These are phyloP conservation scores for Yamadazyma siamensis DNA, from an alignment of 1,139 yeast genomes.

Conservation along the genomic window DNA sequence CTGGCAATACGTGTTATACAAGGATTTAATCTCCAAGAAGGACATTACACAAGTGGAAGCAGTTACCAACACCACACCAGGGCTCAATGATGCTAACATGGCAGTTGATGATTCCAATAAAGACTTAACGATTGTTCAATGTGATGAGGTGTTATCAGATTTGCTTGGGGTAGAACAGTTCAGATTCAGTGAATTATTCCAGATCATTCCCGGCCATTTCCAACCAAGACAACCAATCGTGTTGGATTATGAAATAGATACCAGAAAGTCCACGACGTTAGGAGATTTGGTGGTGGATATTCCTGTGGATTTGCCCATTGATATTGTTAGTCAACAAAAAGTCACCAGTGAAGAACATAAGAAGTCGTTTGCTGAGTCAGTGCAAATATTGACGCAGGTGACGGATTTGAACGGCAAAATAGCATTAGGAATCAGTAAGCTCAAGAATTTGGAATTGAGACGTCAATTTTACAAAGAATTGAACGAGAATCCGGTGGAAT, in stretches of 20 bases:
- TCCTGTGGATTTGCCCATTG: slow-evolving; percentile 55
- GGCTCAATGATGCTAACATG: slow-evolving; percentile 12
- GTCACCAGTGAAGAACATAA: slow-evolving; percentile 40
- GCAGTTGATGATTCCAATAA: slow-evolving; percentile 22
- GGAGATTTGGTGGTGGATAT: slow-evolving; percentile 82
- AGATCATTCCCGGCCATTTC: slow-evolving; percentile 54
- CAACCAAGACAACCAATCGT: slow-evolving; percentile 79
- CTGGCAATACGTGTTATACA: slow-evolving; percentile 85
- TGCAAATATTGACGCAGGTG: slow-evolving; percentile 47
- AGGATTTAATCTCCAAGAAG: slow-evolving; percentile 54
- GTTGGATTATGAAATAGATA: slow-evolving; percentile 70
- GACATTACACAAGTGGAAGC: slow-evolving; percentile 38
- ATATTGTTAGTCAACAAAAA: slow-evolving; percentile 36
- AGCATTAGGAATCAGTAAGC: slow-evolving; percentile 58
- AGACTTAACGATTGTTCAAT: slow-evolving; percentile 49
- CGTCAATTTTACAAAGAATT: slow-evolving; percentile 66
- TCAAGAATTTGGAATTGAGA: slow-evolving; percentile 53
- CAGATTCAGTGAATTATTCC: slow-evolving; percentile 73
- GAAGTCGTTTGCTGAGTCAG: slow-evolving; percentile 34
- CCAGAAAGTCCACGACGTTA: slow-evolving; percentile 71
- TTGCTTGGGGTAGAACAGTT: slow-evolving; percentile 53
- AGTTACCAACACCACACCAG: slow-evolving; percentile 23
- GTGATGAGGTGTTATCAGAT: slow-evolving; percentile 63
- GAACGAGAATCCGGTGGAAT: slow-evolving; percentile 72
- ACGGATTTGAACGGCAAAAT: slow-evolving; percentile 59